Evolutionary conservation across 202 grass and related monocot species (phyloP).

Genomic region (Saccharum hybrid): DNA sequence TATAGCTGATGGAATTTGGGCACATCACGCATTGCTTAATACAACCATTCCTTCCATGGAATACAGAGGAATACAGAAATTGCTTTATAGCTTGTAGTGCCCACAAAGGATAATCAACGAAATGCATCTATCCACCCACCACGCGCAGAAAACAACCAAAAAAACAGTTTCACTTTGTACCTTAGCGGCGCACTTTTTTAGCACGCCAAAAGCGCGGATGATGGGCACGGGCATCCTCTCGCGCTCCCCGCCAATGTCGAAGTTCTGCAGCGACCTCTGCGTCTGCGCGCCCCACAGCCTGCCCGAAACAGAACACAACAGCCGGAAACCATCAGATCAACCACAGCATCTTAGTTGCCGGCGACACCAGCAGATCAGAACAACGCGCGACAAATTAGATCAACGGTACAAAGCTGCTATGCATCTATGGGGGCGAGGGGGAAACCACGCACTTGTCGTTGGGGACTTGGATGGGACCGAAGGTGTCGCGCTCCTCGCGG

Average conservation of each 20-base stretch:
- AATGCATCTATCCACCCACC: neutral
- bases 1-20: neutral
- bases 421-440: neutral
- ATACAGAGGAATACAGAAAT: neutral
- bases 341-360: neutral
- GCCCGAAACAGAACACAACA: neutral
- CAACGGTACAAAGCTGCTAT: neutral
- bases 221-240: conserved; percentile 95
- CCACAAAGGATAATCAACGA: conserved; percentile 15
- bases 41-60: neutral
- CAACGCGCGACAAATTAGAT: neutral
- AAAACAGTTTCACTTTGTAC: conserved; percentile 44
- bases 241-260: conserved; percentile 82
- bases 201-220: conserved; percentile 89
- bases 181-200: conserved; percentile 97
- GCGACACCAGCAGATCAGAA: conserved; percentile 35
- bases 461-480: conserved; percentile 84
- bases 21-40: neutral
- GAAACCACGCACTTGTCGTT: conserved; percentile 66
- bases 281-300: conserved; percentile 99
- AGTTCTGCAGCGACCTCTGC: conserved; percentile 96
- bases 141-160: neutral
- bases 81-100: neutral
- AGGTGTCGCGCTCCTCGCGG: conserved; percentile 95
- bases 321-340: conserved; percentile 31